A percentile compares a stretch with the other conserved stretches of the same genome.
phyloP scores from a whole-genome alignment of 441 rosid genomes.

The Syzygium malaccense region DNA sequence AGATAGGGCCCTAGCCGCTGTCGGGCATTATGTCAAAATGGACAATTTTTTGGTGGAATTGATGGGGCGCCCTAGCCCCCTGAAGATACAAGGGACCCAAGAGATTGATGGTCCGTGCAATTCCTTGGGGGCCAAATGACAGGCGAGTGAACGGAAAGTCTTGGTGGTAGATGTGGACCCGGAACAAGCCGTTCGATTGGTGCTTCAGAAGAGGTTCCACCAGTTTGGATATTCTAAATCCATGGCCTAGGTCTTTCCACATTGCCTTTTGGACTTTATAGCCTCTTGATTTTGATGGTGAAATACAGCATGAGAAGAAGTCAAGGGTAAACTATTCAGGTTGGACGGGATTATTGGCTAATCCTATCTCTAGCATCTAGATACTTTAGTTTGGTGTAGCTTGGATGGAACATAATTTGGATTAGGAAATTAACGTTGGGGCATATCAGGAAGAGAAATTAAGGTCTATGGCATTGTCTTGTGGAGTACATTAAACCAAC shows the following conservation, averaged over 20 bases:
- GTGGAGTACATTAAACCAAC: neutral
- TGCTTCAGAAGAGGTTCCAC: neutral
- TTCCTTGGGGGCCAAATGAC: neutral
- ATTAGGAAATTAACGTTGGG: neutral
- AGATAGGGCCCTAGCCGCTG: neutral
- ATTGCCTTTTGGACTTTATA: neutral
- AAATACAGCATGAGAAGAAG: neutral
- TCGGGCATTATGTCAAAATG: neutral
- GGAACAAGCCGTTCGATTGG: neutral
- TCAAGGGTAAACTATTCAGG: neutral
- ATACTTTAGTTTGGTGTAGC: neutral
- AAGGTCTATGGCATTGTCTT: neutral
- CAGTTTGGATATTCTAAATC: neutral
- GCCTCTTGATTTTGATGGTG: neutral
- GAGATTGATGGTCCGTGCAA: neutral
- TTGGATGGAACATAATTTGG: neutral
- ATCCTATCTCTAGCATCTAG: neutral
- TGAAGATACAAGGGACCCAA: neutral
- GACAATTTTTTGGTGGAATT: neutral
- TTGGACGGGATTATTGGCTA: neutral
- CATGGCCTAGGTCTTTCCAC: neutral
- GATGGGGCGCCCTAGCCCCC: neutral
- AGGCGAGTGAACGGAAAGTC: neutral
- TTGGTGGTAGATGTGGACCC: neutral
- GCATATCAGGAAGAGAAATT: neutral